A percentile compares a stretch with the other conserved stretches of the same genome.
These are phyloP conservation scores for Larix kaempferi DNA, from an alignment of 75 land plant species.

Conservation along the genomic window DNA sequence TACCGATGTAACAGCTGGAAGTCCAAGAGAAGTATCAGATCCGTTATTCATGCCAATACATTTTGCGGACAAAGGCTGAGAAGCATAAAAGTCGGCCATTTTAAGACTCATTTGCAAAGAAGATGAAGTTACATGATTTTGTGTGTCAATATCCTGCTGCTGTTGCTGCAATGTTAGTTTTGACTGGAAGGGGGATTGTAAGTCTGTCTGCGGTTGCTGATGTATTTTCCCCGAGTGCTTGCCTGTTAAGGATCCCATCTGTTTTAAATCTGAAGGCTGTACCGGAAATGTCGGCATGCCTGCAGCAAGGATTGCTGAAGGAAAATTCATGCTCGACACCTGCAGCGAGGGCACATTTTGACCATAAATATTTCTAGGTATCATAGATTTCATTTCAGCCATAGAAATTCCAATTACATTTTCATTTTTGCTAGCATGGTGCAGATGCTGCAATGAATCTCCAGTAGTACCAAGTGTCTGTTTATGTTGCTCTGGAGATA, in stretches of 20 bases:
- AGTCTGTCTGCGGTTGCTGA: neutral
- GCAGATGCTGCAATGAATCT: constrained; percentile 3
- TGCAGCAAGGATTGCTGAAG: neutral
- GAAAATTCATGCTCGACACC: neutral
- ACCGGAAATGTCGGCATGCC: neutral
- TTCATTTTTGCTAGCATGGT: neutral
- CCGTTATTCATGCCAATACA: neutral
- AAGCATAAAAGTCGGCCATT: neutral
- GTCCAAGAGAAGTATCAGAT: neutral
- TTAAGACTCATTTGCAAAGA: neutral
- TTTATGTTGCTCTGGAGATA: neutral
- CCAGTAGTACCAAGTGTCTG: neutral
- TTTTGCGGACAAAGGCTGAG: neutral
- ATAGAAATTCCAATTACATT: constrained; percentile 5
- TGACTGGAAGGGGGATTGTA: constrained; percentile 5
- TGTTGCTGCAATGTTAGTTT: constrained; percentile 2
- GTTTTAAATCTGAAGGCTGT: neutral
- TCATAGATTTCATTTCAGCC: neutral
- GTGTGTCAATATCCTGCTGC: constrained; percentile 1
- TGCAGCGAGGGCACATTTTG: neutral
- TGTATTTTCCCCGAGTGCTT: constrained; percentile 4
- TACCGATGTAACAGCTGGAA: constrained; percentile 20
- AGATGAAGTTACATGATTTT: neutral
- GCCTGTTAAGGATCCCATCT: neutral
- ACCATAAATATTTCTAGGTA: neutral